Evolutionary conservation across 2,329 filamentous ascomycete genomes (phyloP).

Genomic region (Alternaria consortialis): DNA sequence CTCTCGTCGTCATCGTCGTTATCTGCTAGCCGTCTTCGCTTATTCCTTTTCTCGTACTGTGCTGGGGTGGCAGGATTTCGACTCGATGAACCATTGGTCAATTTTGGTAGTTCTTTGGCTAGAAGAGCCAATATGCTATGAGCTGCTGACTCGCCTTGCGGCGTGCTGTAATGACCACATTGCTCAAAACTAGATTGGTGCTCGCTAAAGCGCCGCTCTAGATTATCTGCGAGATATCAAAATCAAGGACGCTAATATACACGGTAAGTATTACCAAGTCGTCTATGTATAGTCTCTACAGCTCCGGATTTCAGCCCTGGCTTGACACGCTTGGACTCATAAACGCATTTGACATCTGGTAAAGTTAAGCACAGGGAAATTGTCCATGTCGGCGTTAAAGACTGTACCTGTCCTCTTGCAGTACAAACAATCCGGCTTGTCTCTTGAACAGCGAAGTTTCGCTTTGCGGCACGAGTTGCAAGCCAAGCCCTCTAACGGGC

Average conservation of each 20-base stretch:
- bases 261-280: neutral
- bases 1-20: neutral
- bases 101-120: neutral
- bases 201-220: neutral
- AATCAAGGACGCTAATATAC: too few species aligned
- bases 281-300: neutral
- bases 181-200: neutral
- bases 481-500: neutral
- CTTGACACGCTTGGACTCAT: neutral
- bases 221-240: neutral
- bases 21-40: neutral
- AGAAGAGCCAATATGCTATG: neutral
- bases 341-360: neutral
- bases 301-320: neutral
- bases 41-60: neutral
- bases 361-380: neutral
- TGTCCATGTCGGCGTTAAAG: neutral
- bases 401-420: neutral
- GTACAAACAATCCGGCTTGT: neutral
- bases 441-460: neutral
- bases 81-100: neutral
- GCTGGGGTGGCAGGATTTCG: neutral
- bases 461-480: neutral
- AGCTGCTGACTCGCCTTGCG: neutral
- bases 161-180: neutral